Evolutionary conservation across 2,329 filamentous ascomycete genomes (phyloP).

Genomic region (Verticillium albo-atrum): DNA sequence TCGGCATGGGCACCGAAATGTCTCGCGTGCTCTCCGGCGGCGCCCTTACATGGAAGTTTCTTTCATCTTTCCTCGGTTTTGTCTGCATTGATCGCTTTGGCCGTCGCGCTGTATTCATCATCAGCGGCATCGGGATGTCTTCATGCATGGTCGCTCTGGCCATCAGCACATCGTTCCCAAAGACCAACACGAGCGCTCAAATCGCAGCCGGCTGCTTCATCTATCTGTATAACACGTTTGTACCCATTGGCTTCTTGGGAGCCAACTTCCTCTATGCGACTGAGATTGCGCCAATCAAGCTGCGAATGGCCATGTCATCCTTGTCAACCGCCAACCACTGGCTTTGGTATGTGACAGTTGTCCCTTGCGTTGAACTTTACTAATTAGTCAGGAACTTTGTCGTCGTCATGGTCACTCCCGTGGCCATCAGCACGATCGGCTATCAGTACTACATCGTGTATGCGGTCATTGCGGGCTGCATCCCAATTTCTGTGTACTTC

Average conservation of each 20-base stretch:
- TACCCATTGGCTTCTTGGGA: constrained; percentile 54
- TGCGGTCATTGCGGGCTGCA: constrained; percentile 37
- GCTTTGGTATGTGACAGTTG: constrained; percentile 32
- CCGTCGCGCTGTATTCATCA: constrained; percentile 45
- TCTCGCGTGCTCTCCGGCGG: constrained; percentile 39
- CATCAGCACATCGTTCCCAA: constrained; percentile 43
- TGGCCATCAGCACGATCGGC: constrained; percentile 44
- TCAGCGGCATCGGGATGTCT: constrained; percentile 47
- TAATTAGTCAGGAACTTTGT: constrained; percentile 31
- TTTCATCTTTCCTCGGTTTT: constrained; percentile 45
- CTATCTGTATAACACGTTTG: constrained; percentile 57
- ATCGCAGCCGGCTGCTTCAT: constrained; percentile 52
- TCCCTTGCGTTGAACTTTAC: not conserved
- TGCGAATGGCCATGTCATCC: constrained; percentile 50
- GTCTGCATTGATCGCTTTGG: constrained; percentile 47
- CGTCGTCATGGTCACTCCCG: constrained; percentile 37
- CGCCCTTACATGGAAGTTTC: constrained; percentile 52
- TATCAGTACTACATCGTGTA: constrained; percentile 49
- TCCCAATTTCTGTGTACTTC: constrained; percentile 39
- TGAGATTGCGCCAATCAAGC: constrained; percentile 48
- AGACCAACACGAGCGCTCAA: constrained; percentile 38
- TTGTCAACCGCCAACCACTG: constrained; percentile 52
- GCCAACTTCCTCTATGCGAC: constrained; percentile 58
- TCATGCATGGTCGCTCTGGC: constrained; percentile 50
- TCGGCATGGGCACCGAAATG: constrained; percentile 29